A percentile compares a stretch with the other conserved stretches of the same genome.
These are phyloP conservation scores for Phytophthora pinifolia DNA, from an alignment of 352 stramenopile genomes.

Conservation along the genomic window DNA sequence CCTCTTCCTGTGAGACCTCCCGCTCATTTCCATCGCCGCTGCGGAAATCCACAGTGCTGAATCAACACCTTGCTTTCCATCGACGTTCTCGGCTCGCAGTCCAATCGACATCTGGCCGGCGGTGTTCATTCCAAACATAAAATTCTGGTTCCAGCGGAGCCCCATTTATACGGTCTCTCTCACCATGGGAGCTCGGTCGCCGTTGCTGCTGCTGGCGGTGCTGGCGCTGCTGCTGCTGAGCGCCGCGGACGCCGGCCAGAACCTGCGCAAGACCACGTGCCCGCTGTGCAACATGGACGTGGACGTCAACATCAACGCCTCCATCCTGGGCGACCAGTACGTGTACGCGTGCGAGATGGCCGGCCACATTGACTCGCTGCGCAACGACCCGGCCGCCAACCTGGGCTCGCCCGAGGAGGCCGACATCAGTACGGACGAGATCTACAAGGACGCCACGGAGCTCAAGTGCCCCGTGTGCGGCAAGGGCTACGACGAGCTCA, in stretches of 20 bases:
- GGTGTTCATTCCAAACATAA: conserved; percentile 7
- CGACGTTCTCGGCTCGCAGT: neutral
- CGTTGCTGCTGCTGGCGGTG: conserved; percentile 25
- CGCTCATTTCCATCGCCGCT: conserved; percentile 18
- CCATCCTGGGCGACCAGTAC: conserved; percentile 68
- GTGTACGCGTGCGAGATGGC: conserved; percentile 87
- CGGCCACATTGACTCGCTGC: conserved; percentile 73
- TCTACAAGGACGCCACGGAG: conserved; percentile 63
- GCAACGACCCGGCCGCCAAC: conserved; percentile 63
- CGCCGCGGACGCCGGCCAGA: conserved; percentile 37
- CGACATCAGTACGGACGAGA: conserved; percentile 63
- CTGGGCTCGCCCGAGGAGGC: conserved; percentile 40
- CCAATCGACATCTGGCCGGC: conserved; percentile 9
- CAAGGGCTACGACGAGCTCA: conserved; percentile 60
- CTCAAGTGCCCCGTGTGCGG: conserved; percentile 68
- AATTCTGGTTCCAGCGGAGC: conserved; percentile 4
- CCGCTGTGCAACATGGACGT: conserved; percentile 64
- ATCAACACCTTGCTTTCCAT: conserved; percentile 13
- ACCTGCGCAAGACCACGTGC: conserved; percentile 56
- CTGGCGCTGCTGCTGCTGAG: conserved; percentile 27
- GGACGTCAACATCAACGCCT: conserved; percentile 55
- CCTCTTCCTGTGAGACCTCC: too few relatives aligned
- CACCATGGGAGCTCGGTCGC: conserved; percentile 18
- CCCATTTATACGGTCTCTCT: conserved; percentile 22
- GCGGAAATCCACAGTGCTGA: neutral